Evolutionary conservation across 2,329 filamentous ascomycete species (phyloP).

Genomic region (Ceratocystis cubensis): DNA sequence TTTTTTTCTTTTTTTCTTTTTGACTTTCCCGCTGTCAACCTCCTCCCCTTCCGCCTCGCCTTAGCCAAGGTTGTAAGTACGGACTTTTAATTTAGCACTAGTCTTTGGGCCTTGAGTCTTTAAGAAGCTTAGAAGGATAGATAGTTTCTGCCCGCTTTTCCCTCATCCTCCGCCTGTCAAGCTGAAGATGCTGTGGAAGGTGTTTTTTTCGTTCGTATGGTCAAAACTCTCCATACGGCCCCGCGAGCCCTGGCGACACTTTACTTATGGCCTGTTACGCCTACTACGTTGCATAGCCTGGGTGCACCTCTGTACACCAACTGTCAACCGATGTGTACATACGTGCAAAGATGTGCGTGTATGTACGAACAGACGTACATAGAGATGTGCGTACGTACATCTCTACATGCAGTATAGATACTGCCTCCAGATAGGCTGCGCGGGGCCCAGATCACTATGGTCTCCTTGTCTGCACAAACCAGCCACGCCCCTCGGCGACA

Average conservation of each 20-base stretch:
- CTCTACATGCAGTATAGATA: background rate
- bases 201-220: background rate
- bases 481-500: no score
- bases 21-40: background rate
- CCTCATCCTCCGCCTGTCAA: background rate
- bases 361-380: background rate
- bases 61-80: no score
- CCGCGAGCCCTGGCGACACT: background rate
- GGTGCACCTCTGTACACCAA: background rate
- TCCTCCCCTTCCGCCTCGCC: no score
- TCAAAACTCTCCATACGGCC: background rate
- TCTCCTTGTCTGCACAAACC: no score
- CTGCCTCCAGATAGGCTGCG: no score
- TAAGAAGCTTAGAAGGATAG: background rate
- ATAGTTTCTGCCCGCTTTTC: background rate
- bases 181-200: background rate
- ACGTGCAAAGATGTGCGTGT: background rate
- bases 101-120: background rate
- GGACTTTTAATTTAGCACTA: background rate
- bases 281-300: background rate
- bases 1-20: background rate
- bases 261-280: background rate
- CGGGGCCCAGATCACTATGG: no score
- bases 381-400: background rate
- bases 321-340: background rate